phyloP scores from a whole-genome alignment of 352 stramenopile genomes.

The Phytopythium montanum region DNA sequence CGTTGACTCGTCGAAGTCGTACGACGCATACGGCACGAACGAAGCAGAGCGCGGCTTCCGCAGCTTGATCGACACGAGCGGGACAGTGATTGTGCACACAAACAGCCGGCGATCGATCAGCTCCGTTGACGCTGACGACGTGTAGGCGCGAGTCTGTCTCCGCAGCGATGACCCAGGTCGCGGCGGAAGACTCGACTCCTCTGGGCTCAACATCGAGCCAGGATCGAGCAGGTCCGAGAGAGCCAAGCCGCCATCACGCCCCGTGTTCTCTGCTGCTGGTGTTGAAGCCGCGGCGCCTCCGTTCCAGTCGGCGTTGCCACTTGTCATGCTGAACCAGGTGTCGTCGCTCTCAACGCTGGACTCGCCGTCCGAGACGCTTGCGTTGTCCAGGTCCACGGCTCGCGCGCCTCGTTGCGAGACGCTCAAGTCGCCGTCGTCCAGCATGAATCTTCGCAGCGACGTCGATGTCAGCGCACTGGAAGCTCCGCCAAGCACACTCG shows the following conservation, averaged over 20 bases:
- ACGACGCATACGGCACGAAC: slow-evolving; percentile 45
- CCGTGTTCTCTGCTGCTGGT: neutral
- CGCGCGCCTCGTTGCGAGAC: slow-evolving; percentile 11
- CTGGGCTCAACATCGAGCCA: neutral
- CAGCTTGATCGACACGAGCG: slow-evolving; percentile 74
- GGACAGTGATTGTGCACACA: slow-evolving; percentile 81
- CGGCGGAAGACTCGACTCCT: neutral
- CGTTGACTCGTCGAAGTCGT: slow-evolving; percentile 43
- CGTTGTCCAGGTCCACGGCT: slow-evolving; percentile 6
- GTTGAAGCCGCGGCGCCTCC: neutral
- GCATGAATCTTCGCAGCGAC: slow-evolving; percentile 24
- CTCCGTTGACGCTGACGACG: slow-evolving; percentile 22
- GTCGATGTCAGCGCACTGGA: slow-evolving; percentile 2
- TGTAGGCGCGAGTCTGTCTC: neutral
- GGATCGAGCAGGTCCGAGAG: slow-evolving; percentile 3
- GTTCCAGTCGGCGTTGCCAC: slow-evolving; percentile 48
- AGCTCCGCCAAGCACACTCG: neutral
- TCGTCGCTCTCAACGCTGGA: slow-evolving; percentile 84
- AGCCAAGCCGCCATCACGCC: neutral
- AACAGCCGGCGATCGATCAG: slow-evolving; percentile 66
- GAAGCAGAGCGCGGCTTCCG: slow-evolving; percentile 59
- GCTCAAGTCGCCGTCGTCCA: slow-evolving; percentile 29
- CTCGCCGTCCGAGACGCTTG: slow-evolving; percentile 40
- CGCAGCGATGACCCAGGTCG: neutral
- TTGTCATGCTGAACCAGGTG: slow-evolving; percentile 88